Percentiles rank a stretch among this genome's conserved stretches.
Evolutionary conservation across 2,329 filamentous ascomycete genomes (phyloP).

Genomic region (Achaetomium macrosporum): DNA sequence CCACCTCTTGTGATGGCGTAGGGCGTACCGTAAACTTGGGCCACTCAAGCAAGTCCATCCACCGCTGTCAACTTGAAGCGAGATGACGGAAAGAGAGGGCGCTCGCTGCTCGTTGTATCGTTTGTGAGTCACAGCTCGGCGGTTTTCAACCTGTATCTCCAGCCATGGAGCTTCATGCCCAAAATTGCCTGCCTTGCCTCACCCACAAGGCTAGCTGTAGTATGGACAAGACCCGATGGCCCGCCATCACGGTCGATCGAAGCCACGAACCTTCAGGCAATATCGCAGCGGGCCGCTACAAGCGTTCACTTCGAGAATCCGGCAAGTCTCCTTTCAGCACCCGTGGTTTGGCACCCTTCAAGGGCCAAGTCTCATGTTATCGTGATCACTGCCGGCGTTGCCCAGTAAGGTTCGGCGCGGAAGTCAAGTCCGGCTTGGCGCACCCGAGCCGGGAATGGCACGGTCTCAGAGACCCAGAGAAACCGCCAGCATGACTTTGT

Average conservation of each 20-base stretch:
- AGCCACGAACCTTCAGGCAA: constrained; percentile 1
- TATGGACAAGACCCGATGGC: neutral
- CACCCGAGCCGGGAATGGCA: neutral
- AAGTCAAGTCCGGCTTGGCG: constrained; percentile 7
- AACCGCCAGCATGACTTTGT: too few species aligned
- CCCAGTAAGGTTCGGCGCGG: neutral
- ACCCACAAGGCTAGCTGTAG: neutral
- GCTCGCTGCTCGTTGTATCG: neutral
- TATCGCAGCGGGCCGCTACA: neutral
- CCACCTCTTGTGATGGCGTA: too few species aligned
- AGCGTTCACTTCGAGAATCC: neutral
- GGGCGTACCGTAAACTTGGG: too few species aligned
- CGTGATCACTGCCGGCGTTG: constrained; percentile 1
- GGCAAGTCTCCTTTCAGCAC: too few species aligned
- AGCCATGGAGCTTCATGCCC: too few species aligned
- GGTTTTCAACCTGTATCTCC: neutral
- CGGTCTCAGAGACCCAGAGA: neutral
- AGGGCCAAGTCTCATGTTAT: constrained; percentile 5
- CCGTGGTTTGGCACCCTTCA: too few species aligned
- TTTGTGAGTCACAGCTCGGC: constrained; percentile 2
- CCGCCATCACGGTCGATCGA: neutral
- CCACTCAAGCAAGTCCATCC: too few species aligned
- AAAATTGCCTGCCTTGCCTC: neutral
- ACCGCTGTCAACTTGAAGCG: too few species aligned
- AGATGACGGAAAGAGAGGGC: neutral